These are phyloP conservation scores for Plenodomus biglobosus DNA, from an alignment of 2,329 filamentous ascomycete species.

Conservation along the genomic window DNA sequence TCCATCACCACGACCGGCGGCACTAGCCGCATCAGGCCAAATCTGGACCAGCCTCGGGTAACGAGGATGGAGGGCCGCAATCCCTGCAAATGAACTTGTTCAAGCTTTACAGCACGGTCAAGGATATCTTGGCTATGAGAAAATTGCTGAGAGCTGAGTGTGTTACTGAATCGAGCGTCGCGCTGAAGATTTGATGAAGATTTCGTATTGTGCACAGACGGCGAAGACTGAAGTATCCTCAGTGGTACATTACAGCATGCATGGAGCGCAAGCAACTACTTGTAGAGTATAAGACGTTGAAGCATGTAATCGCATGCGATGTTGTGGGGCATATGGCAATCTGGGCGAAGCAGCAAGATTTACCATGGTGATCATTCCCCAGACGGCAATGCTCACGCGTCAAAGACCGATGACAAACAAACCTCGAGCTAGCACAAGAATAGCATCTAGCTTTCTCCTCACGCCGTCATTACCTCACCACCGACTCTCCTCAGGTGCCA, in stretches of 20 bases:
- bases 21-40: too few relatives aligned
- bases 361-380: neutral
- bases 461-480: conserved; percentile 12
- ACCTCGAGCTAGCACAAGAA: neutral
- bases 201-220: neutral
- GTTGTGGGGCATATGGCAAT: neutral
- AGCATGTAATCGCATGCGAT: neutral
- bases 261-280: neutral
- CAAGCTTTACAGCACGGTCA: neutral
- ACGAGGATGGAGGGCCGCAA: neutral
- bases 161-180: neutral
- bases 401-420: neutral
- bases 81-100: neutral
- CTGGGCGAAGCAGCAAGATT: neutral
- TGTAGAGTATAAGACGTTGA: neutral
- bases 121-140: neutral
- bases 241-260: neutral
- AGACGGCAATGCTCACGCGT: neutral
- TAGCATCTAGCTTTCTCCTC: neutral
- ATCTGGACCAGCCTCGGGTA: neutral
- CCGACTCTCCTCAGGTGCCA: conserved; percentile 5
- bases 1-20: too few relatives aligned
- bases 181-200: neutral
- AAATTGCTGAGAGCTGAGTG: neutral
- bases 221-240: neutral